Percentiles rank a stretch among this genome's conserved stretches.
Conservation (phyloP, 1,139 yeast species). For the Nadsonia commutata region DNA sequence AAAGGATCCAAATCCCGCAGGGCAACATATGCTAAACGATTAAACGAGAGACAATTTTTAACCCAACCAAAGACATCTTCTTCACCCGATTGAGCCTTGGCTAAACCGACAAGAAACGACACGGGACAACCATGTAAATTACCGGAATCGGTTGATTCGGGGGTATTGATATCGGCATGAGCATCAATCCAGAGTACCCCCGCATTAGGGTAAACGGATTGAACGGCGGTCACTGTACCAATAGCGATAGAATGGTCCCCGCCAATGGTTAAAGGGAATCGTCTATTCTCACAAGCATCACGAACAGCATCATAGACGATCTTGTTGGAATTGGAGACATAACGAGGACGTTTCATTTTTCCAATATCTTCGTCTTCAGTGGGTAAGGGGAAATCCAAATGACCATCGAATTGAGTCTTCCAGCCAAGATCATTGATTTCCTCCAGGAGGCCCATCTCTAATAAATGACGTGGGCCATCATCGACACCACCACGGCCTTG, state of each 20-base stretch:
- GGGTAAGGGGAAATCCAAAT: conserved; percentile 31
- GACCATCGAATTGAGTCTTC: conserved; percentile 42
- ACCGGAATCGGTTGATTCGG: conserved; percentile 75
- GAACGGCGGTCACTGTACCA: conserved; percentile 79
- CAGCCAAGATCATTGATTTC: conserved; percentile 61
- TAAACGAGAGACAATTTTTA: conserved; percentile 48
- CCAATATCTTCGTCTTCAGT: conserved; percentile 24
- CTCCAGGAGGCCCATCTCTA: conserved; percentile 53
- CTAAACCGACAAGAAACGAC: conserved; percentile 63
- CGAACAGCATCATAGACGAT: conserved; percentile 49
- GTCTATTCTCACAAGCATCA: conserved; percentile 31
- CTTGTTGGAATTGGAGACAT: conserved; percentile 63
- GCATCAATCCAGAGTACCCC: conserved; percentile 96
- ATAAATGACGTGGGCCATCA: conserved; percentile 72
- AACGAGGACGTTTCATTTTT: conserved; percentile 55
- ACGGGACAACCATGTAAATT: conserved; percentile 96
- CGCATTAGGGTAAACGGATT: conserved; percentile 69
- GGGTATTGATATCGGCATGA: conserved; percentile 92
- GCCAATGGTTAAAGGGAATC: conserved; percentile 74
- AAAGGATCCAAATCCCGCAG: conserved; percentile 84
- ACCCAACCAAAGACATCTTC: conserved; percentile 47
- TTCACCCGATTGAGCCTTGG: conserved; percentile 36
- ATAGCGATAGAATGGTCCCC: conserved; percentile 97
- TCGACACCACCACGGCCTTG: conserved; percentile 92
- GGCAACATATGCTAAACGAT: conserved; percentile 82